These are phyloP conservation scores for Dissophora globulifera DNA, from an alignment of 192 early-diverging fungal species.

Conservation along the genomic window DNA sequence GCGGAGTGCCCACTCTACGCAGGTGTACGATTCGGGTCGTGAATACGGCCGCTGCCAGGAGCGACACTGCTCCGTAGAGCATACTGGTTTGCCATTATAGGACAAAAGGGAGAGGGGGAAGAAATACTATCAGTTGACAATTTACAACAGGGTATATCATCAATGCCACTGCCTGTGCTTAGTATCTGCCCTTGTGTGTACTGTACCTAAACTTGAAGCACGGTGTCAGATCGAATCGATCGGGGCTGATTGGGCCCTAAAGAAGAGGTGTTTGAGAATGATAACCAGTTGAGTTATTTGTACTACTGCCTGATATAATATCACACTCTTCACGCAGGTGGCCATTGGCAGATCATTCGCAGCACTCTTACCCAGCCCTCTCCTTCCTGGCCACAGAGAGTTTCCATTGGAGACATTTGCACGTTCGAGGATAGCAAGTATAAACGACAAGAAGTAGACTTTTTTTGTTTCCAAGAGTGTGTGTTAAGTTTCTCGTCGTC, in stretches of 20 bases:
- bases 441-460: no score
- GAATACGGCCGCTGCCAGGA: background rate
- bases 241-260: constrained; percentile 25
- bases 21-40: constrained; percentile 7
- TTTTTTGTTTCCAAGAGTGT: no score
- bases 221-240: constrained; percentile 26
- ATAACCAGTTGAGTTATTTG: no score
- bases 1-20: constrained; percentile 1
- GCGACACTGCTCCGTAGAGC: background rate
- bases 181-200: no score
- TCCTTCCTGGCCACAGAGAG: background rate
- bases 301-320: no score
- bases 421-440: no score
- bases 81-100: constrained; percentile 1
- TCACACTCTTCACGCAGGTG: no score
- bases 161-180: no score
- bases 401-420: background rate
- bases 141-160: background rate
- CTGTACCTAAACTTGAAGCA: constrained; percentile 48
- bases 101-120: background rate
- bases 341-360: no score
- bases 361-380: background rate
- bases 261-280: background rate
- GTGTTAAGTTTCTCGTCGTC: no score
- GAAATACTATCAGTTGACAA: background rate